phyloP scores from a whole-genome alignment of 192 early-diverging fungal genomes.

The Backusella morwellensis region DNA sequence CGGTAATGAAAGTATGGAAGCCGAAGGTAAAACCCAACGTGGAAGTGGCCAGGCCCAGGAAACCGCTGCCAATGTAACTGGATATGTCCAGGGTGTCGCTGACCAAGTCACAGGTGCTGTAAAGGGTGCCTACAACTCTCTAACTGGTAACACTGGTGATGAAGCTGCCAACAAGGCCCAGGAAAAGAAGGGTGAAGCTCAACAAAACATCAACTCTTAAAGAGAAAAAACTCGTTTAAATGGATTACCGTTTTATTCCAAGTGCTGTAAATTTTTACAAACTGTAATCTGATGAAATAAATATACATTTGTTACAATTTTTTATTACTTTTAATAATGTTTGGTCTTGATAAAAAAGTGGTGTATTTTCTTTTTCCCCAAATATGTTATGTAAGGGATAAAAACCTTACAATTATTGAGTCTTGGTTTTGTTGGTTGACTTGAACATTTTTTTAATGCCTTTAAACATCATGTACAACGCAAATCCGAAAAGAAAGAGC shows the following conservation, averaged over 20 bases:
- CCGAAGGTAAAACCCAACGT: constrained; percentile 34
- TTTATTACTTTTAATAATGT: too few species aligned
- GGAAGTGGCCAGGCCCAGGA: constrained; percentile 23
- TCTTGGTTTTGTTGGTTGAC: neutral
- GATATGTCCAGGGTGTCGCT: constrained; percentile 25
- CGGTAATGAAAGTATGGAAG: constrained; percentile 32
- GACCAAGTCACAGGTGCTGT: constrained; percentile 30
- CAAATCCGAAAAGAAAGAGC: neutral
- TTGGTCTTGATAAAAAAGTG: too few species aligned
- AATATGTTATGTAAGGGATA: neutral
- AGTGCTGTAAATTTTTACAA: neutral
- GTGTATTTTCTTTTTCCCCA: too few species aligned
- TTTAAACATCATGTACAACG: neutral
- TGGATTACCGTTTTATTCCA: constrained; percentile 1
- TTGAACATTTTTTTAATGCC: neutral
- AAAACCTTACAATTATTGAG: neutral
- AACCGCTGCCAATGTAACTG: constrained; percentile 22
- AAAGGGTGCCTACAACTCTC: constrained; percentile 21
- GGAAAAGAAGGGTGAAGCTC: constrained; percentile 18
- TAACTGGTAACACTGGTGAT: constrained; percentile 16
- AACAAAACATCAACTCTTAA: constrained; percentile 12
- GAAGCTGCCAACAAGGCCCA: constrained; percentile 1
- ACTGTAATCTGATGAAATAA: neutral
- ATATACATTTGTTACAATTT: neutral
- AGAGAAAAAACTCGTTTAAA: neutral